These are phyloP conservation scores for Cornus suecica DNA, from an alignment of 148 eudicot species.

Conservation along the genomic window DNA sequence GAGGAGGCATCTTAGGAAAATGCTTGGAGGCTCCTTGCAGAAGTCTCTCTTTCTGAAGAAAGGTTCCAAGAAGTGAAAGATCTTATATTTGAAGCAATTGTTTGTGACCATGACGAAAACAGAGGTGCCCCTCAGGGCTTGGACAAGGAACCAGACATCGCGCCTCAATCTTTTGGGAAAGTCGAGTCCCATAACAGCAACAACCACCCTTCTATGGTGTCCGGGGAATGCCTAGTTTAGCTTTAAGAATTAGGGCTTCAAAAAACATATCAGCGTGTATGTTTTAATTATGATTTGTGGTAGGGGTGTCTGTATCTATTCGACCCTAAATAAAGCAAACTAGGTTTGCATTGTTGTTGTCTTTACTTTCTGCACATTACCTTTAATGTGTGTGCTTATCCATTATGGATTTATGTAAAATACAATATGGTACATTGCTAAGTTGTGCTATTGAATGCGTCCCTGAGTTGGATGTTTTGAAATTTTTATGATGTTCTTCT, in stretches of 20 bases:
- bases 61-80: too few relatives aligned
- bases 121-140: conserved; percentile 22
- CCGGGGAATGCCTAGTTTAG: too few relatives aligned
- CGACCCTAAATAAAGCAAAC: too few relatives aligned
- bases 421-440: conserved; percentile 1
- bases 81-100: too few relatives aligned
- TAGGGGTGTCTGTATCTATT: too few relatives aligned
- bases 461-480: not conserved
- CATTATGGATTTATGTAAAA: too few relatives aligned
- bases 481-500: not conserved
- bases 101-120: too few relatives aligned
- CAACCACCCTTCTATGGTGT: conserved; percentile 45
- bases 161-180: conserved; percentile 37
- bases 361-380: not conserved
- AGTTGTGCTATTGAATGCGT: conserved; percentile 13
- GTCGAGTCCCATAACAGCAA: conserved; percentile 41
- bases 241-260: too few relatives aligned
- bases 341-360: conserved; percentile 10
- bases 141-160: conserved; percentile 32
- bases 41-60: conserved; percentile 81
- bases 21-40: conserved; percentile 93
- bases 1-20: conserved; percentile 87
- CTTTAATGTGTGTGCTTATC: too few relatives aligned
- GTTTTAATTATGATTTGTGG: too few relatives aligned
- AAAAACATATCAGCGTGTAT: too few relatives aligned